A percentile compares a stretch with the other conserved stretches of the same genome.
Conservation (phyloP, 1,284 basidiomycete genomes). For the Phylloboletellus chloephorus region DNA sequence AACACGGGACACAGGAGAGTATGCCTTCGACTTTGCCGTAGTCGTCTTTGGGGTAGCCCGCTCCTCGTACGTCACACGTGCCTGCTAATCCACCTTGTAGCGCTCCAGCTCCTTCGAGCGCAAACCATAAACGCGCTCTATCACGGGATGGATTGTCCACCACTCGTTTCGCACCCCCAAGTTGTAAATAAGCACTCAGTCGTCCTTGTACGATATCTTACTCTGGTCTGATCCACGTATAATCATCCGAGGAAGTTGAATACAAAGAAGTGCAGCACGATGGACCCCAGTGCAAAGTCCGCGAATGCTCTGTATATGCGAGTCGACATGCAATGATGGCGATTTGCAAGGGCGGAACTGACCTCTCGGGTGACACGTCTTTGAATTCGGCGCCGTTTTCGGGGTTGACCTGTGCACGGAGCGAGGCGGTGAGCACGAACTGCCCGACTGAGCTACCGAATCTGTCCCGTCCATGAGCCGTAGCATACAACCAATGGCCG, state of each 20-base stretch:
- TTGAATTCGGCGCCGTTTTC: constrained; percentile 78
- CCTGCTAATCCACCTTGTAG: constrained; percentile 35
- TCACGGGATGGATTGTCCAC: not conserved
- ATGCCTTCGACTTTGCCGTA: constrained; percentile 75
- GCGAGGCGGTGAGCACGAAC: constrained; percentile 90
- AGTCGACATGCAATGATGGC: constrained; percentile 2
- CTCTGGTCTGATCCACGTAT: not conserved
- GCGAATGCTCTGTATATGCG: constrained; percentile 77
- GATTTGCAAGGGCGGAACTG: constrained; percentile 7
- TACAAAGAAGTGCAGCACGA: constrained; percentile 96
- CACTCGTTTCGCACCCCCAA: not conserved
- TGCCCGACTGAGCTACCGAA: constrained; percentile 94
- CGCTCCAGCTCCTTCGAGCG: constrained; percentile 71
- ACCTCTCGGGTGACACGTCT: constrained; percentile 94
- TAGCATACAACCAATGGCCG: not conserved
- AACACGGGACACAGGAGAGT: constrained; percentile 49
- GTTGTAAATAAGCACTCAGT: not conserved
- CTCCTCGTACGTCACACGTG: constrained; percentile 24
- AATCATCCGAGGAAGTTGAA: constrained; percentile 88
- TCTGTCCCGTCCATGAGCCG: constrained; percentile 39
- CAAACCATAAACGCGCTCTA: constrained; percentile 18
- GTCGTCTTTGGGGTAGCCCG: constrained; percentile 65
- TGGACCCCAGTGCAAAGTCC: constrained; percentile 91
- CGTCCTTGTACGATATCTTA: constrained; percentile 15
- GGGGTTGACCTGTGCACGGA: constrained; percentile 90